Evolutionary conservation across 352 stramenopile genomes (phyloP).

Genomic region (Globisporangium yorkense): DNA sequence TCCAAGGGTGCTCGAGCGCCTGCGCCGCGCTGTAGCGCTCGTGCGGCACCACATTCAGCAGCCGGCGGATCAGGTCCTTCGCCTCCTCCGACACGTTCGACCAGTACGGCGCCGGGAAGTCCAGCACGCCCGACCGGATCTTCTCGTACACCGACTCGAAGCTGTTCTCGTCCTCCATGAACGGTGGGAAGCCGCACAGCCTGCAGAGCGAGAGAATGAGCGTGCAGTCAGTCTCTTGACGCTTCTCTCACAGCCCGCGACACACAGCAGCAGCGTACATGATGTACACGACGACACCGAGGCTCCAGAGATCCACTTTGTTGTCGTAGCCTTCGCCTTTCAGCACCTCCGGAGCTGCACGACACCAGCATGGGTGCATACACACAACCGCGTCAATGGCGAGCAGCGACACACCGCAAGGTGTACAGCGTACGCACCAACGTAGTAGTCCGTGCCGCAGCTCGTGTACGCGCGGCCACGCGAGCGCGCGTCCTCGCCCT

Average conservation of each 20-base stretch:
- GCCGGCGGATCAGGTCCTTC: slow-evolving; percentile 76
- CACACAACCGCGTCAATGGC: too few species aligned
- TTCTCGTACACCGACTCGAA: slow-evolving; percentile 83
- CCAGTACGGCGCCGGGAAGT: slow-evolving; percentile 83
- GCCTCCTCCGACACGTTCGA: slow-evolving; percentile 80
- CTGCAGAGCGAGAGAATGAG: slow-evolving; percentile 10
- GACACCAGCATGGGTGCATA: neutral
- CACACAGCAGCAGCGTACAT: slow-evolving; percentile 39
- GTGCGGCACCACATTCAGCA: slow-evolving; percentile 69
- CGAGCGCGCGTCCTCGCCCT: slow-evolving; percentile 62
- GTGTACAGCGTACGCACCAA: slow-evolving; percentile 27
- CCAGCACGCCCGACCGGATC: slow-evolving; percentile 71
- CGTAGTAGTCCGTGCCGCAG: slow-evolving; percentile 86
- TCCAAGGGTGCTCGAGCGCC: slow-evolving; percentile 79
- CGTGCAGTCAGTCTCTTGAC: neutral
- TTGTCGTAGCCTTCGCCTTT: slow-evolving; percentile 84
- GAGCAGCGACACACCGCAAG: too few species aligned
- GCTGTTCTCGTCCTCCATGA: slow-evolving; percentile 74
- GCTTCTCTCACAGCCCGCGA: neutral
- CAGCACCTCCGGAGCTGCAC: slow-evolving; percentile 65
- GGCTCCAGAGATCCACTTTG: slow-evolving; percentile 85
- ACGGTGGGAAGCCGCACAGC: slow-evolving; percentile 80
- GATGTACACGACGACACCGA: slow-evolving; percentile 85
- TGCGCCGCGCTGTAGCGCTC: slow-evolving; percentile 67
- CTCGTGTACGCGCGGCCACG: slow-evolving; percentile 81